Evolutionary conservation across 2,329 filamentous ascomycete species (phyloP).

Genomic region (Didymella arachidicola): DNA sequence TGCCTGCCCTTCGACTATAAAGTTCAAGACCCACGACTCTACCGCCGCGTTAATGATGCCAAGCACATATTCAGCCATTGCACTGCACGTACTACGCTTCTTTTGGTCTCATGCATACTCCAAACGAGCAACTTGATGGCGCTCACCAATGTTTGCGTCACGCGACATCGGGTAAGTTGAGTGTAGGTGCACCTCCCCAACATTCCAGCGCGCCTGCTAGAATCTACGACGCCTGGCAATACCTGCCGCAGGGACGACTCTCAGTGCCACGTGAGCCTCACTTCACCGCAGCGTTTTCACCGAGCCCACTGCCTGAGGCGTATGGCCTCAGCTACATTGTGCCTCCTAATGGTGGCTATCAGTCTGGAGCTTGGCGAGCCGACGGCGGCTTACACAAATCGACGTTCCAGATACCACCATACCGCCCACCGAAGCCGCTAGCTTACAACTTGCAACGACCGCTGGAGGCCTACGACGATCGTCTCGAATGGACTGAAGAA

Average conservation of each 20-base stretch:
- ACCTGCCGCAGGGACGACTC: not conserved
- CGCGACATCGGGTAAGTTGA: constrained; percentile 1
- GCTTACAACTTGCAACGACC: not conserved
- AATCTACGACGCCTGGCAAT: not conserved
- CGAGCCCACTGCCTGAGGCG: not conserved
- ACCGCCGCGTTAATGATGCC: not conserved
- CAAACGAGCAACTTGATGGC: not conserved
- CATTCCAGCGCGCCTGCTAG: not conserved
- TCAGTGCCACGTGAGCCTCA: not conserved
- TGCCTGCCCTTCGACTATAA: constrained; percentile 2
- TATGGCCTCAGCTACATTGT: not conserved
- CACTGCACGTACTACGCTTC: not conserved
- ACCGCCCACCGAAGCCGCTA: not conserved
- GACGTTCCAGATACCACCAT: not conserved
- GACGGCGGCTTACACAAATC: not conserved
- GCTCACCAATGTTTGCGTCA: constrained; percentile 3
- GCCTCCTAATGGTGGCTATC: not conserved
- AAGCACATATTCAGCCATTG: not conserved
- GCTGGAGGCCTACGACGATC: not conserved
- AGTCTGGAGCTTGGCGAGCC: not conserved
- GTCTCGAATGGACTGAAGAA: not conserved
- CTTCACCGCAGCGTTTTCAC: not conserved
- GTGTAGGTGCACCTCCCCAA: not conserved
- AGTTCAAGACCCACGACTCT: not conserved
- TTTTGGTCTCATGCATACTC: constrained; percentile 2